Conservation (phyloP, 2,329 filamentous ascomycete species). For the Alternaria sp. region DNA sequence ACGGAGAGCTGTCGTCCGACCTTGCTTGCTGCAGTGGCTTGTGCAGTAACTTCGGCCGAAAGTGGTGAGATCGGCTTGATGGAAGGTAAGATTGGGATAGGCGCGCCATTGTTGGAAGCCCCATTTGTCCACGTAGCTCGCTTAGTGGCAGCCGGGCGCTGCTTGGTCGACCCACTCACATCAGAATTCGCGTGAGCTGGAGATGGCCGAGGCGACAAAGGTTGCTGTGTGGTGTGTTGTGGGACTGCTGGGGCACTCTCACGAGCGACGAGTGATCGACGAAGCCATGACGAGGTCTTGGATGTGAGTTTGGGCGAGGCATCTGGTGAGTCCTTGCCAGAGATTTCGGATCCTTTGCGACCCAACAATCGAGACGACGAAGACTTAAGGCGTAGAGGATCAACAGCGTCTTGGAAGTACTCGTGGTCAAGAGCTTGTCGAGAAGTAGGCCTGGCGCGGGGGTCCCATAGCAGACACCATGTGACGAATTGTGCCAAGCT, state of each 20-base stretch:
- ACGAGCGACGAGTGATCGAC: slow-evolving; percentile 88
- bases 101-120: slow-evolving; percentile 75
- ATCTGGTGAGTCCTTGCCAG: slow-evolving; percentile 66
- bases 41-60: slow-evolving; percentile 91
- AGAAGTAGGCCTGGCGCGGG: slow-evolving; percentile 88
- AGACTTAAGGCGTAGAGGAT: slow-evolving; percentile 91
- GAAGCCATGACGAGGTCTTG: slow-evolving; percentile 92
- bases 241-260: slow-evolving; percentile 71
- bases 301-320: slow-evolving; percentile 69
- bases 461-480: slow-evolving; percentile 99
- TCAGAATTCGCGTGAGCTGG: slow-evolving; percentile 57
- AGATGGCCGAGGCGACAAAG: slow-evolving; percentile 53
- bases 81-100: slow-evolving; percentile 95
- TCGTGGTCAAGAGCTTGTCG: slow-evolving; percentile 94
- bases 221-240: slow-evolving; percentile 54
- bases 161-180: slow-evolving; percentile 57
- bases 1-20: slow-evolving; percentile 94
- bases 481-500: slow-evolving; percentile 93
- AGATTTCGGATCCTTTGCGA: slow-evolving; percentile 88
- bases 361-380: slow-evolving; percentile 84
- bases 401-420: slow-evolving; percentile 91
- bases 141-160: slow-evolving; percentile 72
- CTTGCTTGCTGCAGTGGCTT: slow-evolving; percentile 83
- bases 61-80: slow-evolving; percentile 95
- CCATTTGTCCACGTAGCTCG: slow-evolving; percentile 94